These are phyloP conservation scores for Tolypocladium guangdongense DNA, from an alignment of 2,329 filamentous ascomycete species.

Conservation along the genomic window DNA sequence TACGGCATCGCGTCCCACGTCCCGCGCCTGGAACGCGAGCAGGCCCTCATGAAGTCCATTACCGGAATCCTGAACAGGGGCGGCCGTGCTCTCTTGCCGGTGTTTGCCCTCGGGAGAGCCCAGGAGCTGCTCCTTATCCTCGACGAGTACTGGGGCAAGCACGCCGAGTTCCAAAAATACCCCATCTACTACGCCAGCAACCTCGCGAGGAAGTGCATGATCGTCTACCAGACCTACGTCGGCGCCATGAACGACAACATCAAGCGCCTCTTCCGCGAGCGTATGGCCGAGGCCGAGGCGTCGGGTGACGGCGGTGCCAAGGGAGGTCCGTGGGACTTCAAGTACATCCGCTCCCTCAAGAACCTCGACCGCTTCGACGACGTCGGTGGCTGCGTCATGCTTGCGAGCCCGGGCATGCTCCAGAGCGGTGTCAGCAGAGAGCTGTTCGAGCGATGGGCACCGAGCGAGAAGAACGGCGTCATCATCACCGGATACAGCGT, in stretches of 20 bases:
- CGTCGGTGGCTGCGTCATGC: conserved; percentile 90
- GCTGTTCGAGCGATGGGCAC: conserved; percentile 89
- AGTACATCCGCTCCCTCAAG: conserved; percentile 83
- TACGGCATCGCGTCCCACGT: conserved; percentile 94
- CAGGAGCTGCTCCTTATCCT: conserved; percentile 91
- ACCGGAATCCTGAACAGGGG: conserved; percentile 85
- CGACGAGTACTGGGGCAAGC: conserved; percentile 92
- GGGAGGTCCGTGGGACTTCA: conserved; percentile 93
- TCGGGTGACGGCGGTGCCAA: conserved; percentile 63
- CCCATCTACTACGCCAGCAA: conserved; percentile 98
- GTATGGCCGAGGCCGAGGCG: conserved; percentile 82
- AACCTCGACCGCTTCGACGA: conserved; percentile 94
- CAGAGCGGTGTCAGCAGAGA: conserved; percentile 93
- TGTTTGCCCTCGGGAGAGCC: conserved; percentile 86
- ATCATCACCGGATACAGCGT: conserved; percentile 98
- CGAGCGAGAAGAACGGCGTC: conserved; percentile 93
- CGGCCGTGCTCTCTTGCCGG: conserved; percentile 85
- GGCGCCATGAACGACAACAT: conserved; percentile 99
- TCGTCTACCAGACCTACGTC: conserved; percentile 96
- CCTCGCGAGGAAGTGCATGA: conserved; percentile 91
- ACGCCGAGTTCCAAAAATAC: conserved; percentile 76
- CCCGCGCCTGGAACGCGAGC: conserved; percentile 81
- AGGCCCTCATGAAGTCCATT: conserved; percentile 89
- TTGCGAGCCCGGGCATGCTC: conserved; percentile 95
- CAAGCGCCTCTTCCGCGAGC: conserved; percentile 84